These are phyloP conservation scores for Deakozyma indianensis DNA, from an alignment of 805 yeast genomes.

Conservation along the genomic window DNA sequence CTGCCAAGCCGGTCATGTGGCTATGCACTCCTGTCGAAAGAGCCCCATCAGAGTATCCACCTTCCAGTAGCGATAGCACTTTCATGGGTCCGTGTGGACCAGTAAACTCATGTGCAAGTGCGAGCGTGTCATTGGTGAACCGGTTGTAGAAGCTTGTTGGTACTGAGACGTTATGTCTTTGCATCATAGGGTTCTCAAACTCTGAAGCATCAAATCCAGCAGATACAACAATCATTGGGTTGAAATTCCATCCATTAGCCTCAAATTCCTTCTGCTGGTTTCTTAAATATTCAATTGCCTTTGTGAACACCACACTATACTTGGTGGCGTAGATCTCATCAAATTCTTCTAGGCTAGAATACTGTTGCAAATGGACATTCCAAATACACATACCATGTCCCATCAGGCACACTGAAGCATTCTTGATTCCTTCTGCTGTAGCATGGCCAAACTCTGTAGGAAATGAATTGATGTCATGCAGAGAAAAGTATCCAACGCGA, in stretches of 20 bases:
- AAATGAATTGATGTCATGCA: conserved; percentile 76
- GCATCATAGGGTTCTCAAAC: conserved; percentile 72
- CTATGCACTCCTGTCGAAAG: conserved; percentile 66
- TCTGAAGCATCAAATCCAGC: conserved; percentile 87
- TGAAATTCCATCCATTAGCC: conserved; percentile 28
- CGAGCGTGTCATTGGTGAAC: conserved; percentile 61
- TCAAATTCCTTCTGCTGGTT: neutral
- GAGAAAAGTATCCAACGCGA: conserved; percentile 60
- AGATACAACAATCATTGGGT: conserved; percentile 53
- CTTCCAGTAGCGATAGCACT: conserved; percentile 59
- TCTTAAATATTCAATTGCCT: conserved; percentile 44
- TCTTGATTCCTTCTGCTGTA: conserved; percentile 49
- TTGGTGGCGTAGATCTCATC: conserved; percentile 42
- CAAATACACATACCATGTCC: conserved; percentile 69
- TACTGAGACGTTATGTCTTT: conserved; percentile 65
- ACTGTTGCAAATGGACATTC: conserved; percentile 69
- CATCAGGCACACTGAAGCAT: conserved; percentile 65
- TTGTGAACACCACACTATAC: conserved; percentile 45
- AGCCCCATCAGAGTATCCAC: conserved; percentile 79
- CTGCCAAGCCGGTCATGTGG: conserved; percentile 58
- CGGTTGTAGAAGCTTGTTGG: conserved; percentile 67
- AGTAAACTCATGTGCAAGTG: conserved; percentile 47
- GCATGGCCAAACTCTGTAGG: conserved; percentile 76
- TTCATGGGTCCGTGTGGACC: conserved; percentile 29
- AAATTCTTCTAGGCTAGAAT: conserved; percentile 50